Evolutionary conservation across 2,329 filamentous ascomycete genomes (phyloP).

Genomic region (Cylindrodendrum hubeiense): DNA sequence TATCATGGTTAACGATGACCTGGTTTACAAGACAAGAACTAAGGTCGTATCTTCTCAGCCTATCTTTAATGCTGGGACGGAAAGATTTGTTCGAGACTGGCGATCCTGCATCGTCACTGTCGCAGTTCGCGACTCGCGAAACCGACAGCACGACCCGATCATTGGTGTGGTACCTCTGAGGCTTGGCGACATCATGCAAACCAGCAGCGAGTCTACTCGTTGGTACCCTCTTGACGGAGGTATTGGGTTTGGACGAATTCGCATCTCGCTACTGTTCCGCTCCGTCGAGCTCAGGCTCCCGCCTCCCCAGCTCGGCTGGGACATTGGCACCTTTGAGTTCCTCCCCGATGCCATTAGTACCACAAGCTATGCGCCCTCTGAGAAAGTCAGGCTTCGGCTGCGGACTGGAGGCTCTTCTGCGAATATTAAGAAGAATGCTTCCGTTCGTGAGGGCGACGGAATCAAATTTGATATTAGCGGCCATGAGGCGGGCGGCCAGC

Average conservation of each 20-base stretch:
- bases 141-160: constrained; percentile 94
- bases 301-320: constrained; percentile 90
- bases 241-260: constrained; percentile 89
- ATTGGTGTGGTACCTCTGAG: constrained; percentile 92
- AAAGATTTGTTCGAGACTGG: constrained; percentile 95
- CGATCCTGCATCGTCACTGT: constrained; percentile 87
- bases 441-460: constrained; percentile 69
- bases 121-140: constrained; percentile 87
- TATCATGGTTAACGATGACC: constrained; percentile 87
- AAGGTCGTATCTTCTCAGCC: constrained; percentile 96
- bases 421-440: constrained; percentile 73
- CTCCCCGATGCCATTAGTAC: constrained; percentile 77
- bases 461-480: constrained; percentile 64
- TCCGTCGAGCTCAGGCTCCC: constrained; percentile 89
- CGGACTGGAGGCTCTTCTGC: constrained; percentile 88
- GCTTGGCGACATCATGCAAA: constrained; percentile 88
- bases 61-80: constrained; percentile 97
- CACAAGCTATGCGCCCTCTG: constrained; percentile 68
- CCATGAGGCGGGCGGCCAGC: constrained; percentile 52
- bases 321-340: constrained; percentile 95
- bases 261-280: constrained; percentile 90
- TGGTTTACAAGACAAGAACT: constrained; percentile 92
- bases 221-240: constrained; percentile 99
- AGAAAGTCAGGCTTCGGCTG: constrained; percentile 81
- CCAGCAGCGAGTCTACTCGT: constrained; percentile 84